Conservation (phyloP, 1,139 yeast genomes). For the Komagataea norvegica region DNA sequence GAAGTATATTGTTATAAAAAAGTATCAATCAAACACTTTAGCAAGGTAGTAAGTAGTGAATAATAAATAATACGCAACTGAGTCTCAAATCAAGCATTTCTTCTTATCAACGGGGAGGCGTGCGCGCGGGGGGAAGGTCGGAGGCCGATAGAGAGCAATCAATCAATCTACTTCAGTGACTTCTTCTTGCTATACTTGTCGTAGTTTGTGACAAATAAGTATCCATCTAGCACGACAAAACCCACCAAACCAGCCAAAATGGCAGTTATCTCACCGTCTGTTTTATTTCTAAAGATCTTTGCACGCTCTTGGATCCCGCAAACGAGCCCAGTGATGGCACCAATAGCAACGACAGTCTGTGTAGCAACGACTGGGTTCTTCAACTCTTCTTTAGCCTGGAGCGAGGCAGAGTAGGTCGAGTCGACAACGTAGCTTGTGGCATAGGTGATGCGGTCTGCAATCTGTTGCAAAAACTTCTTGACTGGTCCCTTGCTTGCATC, state of each 20-base stretch:
- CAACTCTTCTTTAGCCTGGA: slow-evolving; percentile 35
- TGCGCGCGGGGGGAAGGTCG: no score
- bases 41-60: no score
- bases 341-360: slow-evolving; percentile 48
- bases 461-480: slow-evolving; percentile 21
- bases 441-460: slow-evolving; percentile 19
- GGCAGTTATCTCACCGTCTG: slow-evolving; percentile 46
- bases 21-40: no score
- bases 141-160: no score
- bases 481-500: slow-evolving; percentile 25
- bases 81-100: no score
- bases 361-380: slow-evolving; percentile 60
- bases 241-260: slow-evolving; percentile 54
- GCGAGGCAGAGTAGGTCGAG: slow-evolving; percentile 19
- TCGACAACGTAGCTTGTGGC: slow-evolving; percentile 20
- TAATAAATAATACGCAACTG: no score
- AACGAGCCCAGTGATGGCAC: slow-evolving; percentile 46
- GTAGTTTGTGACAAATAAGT: slow-evolving; percentile 48
- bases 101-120: no score
- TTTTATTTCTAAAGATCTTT: slow-evolving; percentile 35
- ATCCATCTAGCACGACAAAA: slow-evolving; percentile 50
- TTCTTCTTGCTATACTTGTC: slow-evolving; percentile 44
- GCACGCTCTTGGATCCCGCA: slow-evolving; percentile 50
- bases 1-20: no score
- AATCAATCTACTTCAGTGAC: slow-evolving; percentile 15